These are phyloP conservation scores for sunflower (Helianthus annuus) DNA, from an alignment of 129 eudicot genomes.

Conservation along the genomic window HanXRQr2.0-SUNRISE NC_035443.2:140018045-140018544, in stretches of 20 bases:
- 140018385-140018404: not conserved
- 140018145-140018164: not conserved
- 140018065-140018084: slow-evolving; percentile 8
- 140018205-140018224: slow-evolving; percentile 48
- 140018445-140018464: not conserved
- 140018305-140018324: not conserved
- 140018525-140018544: no score
- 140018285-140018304: slow-evolving; percentile 18
- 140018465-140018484: not conserved
- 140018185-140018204: slow-evolving; percentile 37
- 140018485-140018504: no score
- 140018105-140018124: not conserved
- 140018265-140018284: slow-evolving; percentile 43
- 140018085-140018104: not conserved
- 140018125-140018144: not conserved
- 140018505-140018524: no score
- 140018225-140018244: slow-evolving; percentile 49
- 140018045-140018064: not conserved
- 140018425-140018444: no score
- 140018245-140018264: slow-evolving; percentile 44
- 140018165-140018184: not conserved
- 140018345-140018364: slow-evolving; percentile 43
- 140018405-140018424: not conserved
- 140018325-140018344: slow-evolving; percentile 25
- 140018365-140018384: slow-evolving; percentile 24